phyloP scores from a whole-genome alignment of 148 eudicot species.

The Rhododendron simsii region DNA sequence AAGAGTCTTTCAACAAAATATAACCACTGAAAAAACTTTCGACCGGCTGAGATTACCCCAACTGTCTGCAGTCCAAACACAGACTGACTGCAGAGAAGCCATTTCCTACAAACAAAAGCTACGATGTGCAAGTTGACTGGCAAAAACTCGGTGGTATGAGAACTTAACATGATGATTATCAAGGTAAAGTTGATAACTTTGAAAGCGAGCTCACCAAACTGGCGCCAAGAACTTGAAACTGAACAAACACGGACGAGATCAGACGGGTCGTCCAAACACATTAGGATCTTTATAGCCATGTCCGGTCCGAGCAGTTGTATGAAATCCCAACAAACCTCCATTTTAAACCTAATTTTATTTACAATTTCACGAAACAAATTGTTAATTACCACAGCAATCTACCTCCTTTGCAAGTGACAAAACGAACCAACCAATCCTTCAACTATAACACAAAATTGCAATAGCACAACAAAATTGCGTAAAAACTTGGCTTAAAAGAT shows the following conservation, averaged over 20 bases:
- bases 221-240: slow-evolving; percentile 46
- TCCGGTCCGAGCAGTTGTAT: slow-evolving; percentile 39
- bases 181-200: not conserved
- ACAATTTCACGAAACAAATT: slow-evolving; percentile 5
- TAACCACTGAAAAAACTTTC: not conserved
- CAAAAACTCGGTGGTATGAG: not conserved
- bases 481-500: not conserved
- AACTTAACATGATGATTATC: not conserved
- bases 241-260: slow-evolving; percentile 31
- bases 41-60: not conserved
- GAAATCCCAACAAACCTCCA: slow-evolving; percentile 35
- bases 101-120: not conserved
- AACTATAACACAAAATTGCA: not conserved
- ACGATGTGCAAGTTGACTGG: not conserved
- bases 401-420: not conserved
- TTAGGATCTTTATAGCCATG: slow-evolving; percentile 32
- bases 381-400: not conserved
- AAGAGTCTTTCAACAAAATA: not conserved
- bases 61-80: too few relatives aligned
- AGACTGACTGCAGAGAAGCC: too few relatives aligned
- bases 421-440: not conserved
- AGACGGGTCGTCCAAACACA: slow-evolving; percentile 36
- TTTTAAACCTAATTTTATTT: slow-evolving; percentile 13
- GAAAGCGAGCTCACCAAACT: slow-evolving; percentile 36
- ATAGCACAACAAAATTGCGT: not conserved